Conservation (phyloP, 2,329 filamentous ascomycete genomes). For the Talaromyces sp. region DNA sequence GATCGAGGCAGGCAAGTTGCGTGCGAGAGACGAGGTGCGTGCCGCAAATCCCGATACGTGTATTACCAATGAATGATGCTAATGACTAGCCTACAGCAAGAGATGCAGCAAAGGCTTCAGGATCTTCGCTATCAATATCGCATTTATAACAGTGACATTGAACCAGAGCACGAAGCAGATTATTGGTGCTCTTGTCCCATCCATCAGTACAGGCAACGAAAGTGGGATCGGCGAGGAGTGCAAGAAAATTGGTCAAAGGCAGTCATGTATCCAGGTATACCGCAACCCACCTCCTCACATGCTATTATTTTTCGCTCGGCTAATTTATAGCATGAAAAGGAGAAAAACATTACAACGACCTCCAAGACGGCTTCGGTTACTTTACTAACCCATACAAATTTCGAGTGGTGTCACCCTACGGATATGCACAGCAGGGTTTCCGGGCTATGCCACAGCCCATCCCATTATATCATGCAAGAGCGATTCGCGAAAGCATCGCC, state of each 20-base stretch:
- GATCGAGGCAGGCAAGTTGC: constrained; percentile 31
- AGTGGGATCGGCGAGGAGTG: constrained; percentile 30
- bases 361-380: constrained; percentile 12
- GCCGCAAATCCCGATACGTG: background rate
- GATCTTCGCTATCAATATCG: constrained; percentile 32
- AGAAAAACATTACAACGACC: constrained; percentile 6
- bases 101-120: constrained; percentile 40
- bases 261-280: constrained; percentile 42
- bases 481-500: constrained; percentile 30
- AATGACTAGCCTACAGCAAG: constrained; percentile 24
- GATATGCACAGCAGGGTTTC: constrained; percentile 17
- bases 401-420: constrained; percentile 29
- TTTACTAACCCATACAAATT: constrained; percentile 30
- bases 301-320: too few species aligned
- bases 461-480: constrained; percentile 26
- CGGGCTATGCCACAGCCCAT: constrained; percentile 20
- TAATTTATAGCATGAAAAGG: background rate
- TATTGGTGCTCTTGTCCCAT: constrained; percentile 36
- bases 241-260: constrained; percentile 41
- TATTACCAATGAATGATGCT: background rate
- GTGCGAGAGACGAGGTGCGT: constrained; percentile 34
- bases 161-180: constrained; percentile 42
- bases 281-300: too few species aligned
- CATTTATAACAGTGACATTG: constrained; percentile 44
- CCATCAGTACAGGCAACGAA: constrained; percentile 33